Evolutionary conservation across 75 land plant species (phyloP), one percentile per base, ranked within the genome.

Genomic region (Cupressus sempervirens): DNA sequence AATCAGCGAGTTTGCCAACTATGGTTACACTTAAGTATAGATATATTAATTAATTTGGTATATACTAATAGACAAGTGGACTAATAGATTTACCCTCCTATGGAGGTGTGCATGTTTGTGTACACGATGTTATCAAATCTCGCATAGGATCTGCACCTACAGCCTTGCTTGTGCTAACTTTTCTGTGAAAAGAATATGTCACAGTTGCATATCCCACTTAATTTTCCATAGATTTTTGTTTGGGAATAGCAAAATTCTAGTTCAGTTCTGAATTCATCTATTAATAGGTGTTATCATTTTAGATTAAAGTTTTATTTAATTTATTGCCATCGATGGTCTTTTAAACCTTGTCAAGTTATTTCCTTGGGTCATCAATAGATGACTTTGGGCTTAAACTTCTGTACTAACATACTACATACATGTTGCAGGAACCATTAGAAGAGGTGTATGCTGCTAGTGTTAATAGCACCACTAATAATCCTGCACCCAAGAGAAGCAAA

Each of bases 401-500:
- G 14, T 26, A 29, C 23, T 53, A 83, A 34, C 29, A 20, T 18
- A 65, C 13, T 82, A 62, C 15, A 50, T 5, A 41, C 34, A 1
- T 81, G 34, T 83, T 91, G 76, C 83, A 86, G 77, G 94, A 84
- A 18, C 67, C 84, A 75, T 82, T 89, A 58, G 92, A 93, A 85
- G 89, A 92, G 85, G 91, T 90, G 12, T 91, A 89, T 88, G 91
- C 91, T 79, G 91, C 91, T 45, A 92, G 87, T 84, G 88, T 50
- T 29, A 87, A 84, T 76, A 90, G 91, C 75, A 53, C 85, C 34
- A 89, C 93, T 15, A 88, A 87, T 74, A 81, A 75, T 79, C 56
- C 95, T 75, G 75, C 86, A 34, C 91, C 90, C n/a, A 95, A 89
- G 79, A 86, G 87, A 84, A 93, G 95, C 85, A 95, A 95, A 93